Evolutionary conservation across 1,284 basidiomycete species (phyloP).

Genomic region (Sanghuangporus weigelae): DNA sequence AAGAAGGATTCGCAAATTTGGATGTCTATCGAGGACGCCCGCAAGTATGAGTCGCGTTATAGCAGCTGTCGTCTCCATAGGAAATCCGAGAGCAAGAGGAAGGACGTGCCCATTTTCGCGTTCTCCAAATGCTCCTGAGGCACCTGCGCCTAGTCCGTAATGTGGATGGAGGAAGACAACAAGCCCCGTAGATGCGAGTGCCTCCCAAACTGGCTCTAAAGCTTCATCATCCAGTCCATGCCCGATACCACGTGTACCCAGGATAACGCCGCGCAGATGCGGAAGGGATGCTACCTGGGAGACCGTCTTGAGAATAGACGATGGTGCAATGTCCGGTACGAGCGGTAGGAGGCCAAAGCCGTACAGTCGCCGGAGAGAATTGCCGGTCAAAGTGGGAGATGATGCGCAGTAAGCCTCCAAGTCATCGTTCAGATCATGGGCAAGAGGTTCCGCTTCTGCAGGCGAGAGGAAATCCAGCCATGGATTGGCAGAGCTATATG

Average conservation of each 20-base stretch:
- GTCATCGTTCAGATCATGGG: constrained; percentile 66
- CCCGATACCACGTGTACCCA: constrained; percentile 76
- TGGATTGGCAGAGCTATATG: constrained; percentile 69
- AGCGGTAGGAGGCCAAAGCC: constrained; percentile 84
- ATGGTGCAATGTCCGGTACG: constrained; percentile 54
- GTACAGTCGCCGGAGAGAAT: constrained; percentile 56
- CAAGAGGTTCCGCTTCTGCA: constrained; percentile 59
- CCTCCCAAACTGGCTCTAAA: constrained; percentile 75
- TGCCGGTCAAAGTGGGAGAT: constrained; percentile 38
- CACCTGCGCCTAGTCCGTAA: constrained; percentile 63
- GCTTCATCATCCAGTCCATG: constrained; percentile 73
- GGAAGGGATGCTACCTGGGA: constrained; percentile 58
- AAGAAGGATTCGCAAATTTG: constrained; percentile 66
- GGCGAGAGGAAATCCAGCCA: constrained; percentile 83
- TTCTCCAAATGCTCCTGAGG: constrained; percentile 60
- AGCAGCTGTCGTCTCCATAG: constrained; percentile 82
- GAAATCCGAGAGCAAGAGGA: constrained; percentile 81
- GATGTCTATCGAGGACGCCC: constrained; percentile 75
- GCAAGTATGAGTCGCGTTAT: constrained; percentile 75
- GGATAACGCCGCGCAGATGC: constrained; percentile 73
- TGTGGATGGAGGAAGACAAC: constrained; percentile 82
- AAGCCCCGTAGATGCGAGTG: constrained; percentile 59
- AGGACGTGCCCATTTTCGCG: constrained; percentile 81
- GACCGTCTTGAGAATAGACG: constrained; percentile 56
- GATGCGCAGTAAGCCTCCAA: constrained; percentile 74